A percentile compares a stretch with the other conserved stretches of the same genome.
These are phyloP conservation scores for Lotmaria passim DNA, from an alignment of 208 protist species.

Conservation along the genomic window DNA sequence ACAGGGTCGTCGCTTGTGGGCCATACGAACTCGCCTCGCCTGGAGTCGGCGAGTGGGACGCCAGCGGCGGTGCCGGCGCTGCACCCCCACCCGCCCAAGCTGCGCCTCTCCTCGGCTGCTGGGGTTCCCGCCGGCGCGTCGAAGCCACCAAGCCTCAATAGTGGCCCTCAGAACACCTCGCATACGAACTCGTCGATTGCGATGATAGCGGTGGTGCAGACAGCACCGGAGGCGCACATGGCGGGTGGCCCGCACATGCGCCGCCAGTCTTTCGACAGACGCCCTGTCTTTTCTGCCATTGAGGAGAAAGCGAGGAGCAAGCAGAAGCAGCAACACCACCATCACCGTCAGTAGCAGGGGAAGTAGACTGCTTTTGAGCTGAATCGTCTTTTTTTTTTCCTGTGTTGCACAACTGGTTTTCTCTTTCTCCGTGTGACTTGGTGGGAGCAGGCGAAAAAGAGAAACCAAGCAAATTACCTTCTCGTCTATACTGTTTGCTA, in stretches of 20 bases:
- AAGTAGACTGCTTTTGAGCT: neutral
- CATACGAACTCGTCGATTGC: slow-evolving; percentile 20
- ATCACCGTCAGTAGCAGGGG: neutral
- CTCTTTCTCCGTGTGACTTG: no score
- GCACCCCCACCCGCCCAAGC: slow-evolving; percentile 21
- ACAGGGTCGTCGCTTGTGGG: neutral
- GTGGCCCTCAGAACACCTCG: neutral
- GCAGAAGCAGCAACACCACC: slow-evolving; percentile 2
- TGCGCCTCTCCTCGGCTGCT: neutral
- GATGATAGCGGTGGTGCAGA: slow-evolving; percentile 13
- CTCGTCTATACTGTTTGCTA: no score
- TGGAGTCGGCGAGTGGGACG: neutral
- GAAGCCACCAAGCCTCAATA: neutral
- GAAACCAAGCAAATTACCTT: no score
- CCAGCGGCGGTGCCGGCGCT: neutral
- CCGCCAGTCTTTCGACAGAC: slow-evolving; percentile 29
- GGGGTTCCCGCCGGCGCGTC: neutral
- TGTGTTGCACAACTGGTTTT: no score
- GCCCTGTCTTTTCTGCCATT: slow-evolving; percentile 29
- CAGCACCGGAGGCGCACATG: slow-evolving; percentile 19
- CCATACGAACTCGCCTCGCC: neutral
- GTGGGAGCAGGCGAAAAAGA: no score
- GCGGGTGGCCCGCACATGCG: neutral
- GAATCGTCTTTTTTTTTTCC: no score
- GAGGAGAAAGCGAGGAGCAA: slow-evolving; percentile 25